phyloP scores from a whole-genome alignment of 192 early-diverging fungal species.

The Dissophora ornata region DNA sequence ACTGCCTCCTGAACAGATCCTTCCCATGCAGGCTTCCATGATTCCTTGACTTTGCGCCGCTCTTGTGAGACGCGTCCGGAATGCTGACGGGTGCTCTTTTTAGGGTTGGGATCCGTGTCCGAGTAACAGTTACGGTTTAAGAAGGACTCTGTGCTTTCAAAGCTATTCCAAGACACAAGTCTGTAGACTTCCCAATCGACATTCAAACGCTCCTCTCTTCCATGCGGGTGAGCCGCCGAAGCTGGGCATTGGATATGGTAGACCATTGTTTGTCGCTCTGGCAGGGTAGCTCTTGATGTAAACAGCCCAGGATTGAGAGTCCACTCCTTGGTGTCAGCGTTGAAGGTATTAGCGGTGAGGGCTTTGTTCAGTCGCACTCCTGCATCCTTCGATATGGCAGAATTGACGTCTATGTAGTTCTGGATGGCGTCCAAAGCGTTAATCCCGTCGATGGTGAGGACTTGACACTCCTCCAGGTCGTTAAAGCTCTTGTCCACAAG shows the following conservation, averaged over 20 bases:
- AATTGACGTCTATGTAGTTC: slow-evolving; percentile 18
- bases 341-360: neutral
- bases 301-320: neutral
- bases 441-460: slow-evolving; percentile 28
- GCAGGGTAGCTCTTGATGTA: slow-evolving; percentile 19
- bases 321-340: neutral
- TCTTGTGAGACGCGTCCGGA: too few relatives aligned
- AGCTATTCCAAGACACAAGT: slow-evolving; percentile 16
- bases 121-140: slow-evolving; percentile 23
- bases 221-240: neutral
- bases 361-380: slow-evolving; percentile 52
- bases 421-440: slow-evolving; percentile 39
- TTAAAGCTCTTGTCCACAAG: neutral
- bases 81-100: too few relatives aligned
- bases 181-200: slow-evolving; percentile 28
- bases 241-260: slow-evolving; percentile 35
- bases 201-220: neutral
- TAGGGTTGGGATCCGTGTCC: neutral
- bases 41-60: too few relatives aligned
- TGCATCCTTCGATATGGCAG: slow-evolving; percentile 37
- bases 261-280: slow-evolving; percentile 7
- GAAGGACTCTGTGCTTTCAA: slow-evolving; percentile 27
- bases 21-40: neutral
- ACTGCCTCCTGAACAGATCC: slow-evolving; percentile 12
- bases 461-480: slow-evolving; percentile 29